These are phyloP conservation scores for Flaveria floridana DNA, from an alignment of 140 eudicot species.

Conservation along the genomic window DNA sequence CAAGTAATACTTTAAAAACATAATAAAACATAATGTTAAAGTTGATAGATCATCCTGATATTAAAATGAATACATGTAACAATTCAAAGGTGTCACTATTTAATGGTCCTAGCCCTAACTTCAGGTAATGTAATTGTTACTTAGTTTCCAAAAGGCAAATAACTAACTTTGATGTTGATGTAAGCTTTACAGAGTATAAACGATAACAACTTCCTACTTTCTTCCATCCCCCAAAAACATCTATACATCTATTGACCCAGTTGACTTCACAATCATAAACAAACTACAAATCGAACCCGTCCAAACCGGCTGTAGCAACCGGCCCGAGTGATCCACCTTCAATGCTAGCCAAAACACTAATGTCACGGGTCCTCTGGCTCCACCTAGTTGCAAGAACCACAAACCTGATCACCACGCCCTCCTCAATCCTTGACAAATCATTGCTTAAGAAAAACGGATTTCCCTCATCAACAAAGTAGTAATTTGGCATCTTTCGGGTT, in stretches of 20 bases:
- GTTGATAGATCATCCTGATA: not conserved
- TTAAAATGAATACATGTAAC: constrained; percentile 1
- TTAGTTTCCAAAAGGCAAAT: not conserved
- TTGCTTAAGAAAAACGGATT: constrained; percentile 39
- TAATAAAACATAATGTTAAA: too few relatives aligned
- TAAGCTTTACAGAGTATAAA: constrained; percentile 8
- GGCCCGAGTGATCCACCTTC: constrained; percentile 73
- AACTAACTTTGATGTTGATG: constrained; percentile 17
- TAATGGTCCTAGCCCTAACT: not conserved
- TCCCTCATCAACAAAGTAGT: constrained; percentile 40
- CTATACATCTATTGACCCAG: constrained; percentile 29
- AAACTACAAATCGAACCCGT: constrained; percentile 52
- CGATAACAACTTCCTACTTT: constrained; percentile 12
- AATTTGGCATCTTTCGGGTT: constrained; percentile 49
- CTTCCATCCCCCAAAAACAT: constrained; percentile 7
- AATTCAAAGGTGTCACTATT: not conserved
- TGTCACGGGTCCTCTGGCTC: constrained; percentile 34
- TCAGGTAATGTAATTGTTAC: not conserved
- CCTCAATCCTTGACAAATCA: constrained; percentile 64
- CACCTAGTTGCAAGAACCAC: constrained; percentile 54
- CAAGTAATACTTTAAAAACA: too few relatives aligned
- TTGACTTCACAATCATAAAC: constrained; percentile 15
- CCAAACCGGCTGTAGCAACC: constrained; percentile 52
- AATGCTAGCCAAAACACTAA: constrained; percentile 52
- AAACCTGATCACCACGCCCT: constrained; percentile 55